Conservation (phyloP, 164 flowering plant species). For the Piper betle region DNA sequence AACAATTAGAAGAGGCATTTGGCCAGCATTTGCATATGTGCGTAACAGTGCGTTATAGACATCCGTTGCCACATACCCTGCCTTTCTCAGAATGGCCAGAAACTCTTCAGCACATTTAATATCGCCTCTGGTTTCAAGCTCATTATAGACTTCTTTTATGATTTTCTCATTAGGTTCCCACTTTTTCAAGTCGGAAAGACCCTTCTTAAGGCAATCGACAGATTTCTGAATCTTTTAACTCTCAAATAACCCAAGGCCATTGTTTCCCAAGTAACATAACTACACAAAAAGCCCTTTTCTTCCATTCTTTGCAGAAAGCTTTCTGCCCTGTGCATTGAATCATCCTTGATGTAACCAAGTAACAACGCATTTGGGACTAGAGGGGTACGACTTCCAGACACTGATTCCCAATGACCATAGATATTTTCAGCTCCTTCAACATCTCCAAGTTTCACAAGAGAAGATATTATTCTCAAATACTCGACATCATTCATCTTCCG, state of each 20-base stretch:
- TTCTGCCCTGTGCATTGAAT: slow-evolving; percentile 49
- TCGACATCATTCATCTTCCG: slow-evolving; percentile 70
- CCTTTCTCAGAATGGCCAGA: slow-evolving; percentile 41
- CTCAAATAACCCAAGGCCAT: slow-evolving; percentile 65
- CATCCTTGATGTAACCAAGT: slow-evolving; percentile 47
- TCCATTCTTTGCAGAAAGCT: slow-evolving; percentile 34
- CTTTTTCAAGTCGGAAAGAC: slow-evolving; percentile 44
- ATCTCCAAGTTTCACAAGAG: slow-evolving; percentile 55
- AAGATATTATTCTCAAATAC: slow-evolving; percentile 62
- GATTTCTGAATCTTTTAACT: slow-evolving; percentile 30
- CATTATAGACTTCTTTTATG: slow-evolving; percentile 23
- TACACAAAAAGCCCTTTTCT: slow-evolving; percentile 36
- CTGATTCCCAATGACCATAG: slow-evolving; percentile 64
- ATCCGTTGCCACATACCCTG: slow-evolving; percentile 50
- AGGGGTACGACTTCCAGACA: slow-evolving; percentile 45
- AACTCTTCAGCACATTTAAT: slow-evolving; percentile 51
- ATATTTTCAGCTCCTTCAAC: slow-evolving; percentile 54
- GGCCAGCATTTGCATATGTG: slow-evolving; percentile 67
- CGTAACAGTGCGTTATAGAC: slow-evolving; percentile 57
- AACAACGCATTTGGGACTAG: slow-evolving; percentile 61
- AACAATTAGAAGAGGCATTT: slow-evolving; percentile 66
- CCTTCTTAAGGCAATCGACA: slow-evolving; percentile 50
- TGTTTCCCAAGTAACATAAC: slow-evolving; percentile 76
- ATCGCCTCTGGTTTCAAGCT: slow-evolving; percentile 45
- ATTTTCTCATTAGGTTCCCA: slow-evolving; percentile 51